Evolutionary conservation across 306 rosid genomes (phyloP).

Genomic region (Vigna radiata): DNA sequence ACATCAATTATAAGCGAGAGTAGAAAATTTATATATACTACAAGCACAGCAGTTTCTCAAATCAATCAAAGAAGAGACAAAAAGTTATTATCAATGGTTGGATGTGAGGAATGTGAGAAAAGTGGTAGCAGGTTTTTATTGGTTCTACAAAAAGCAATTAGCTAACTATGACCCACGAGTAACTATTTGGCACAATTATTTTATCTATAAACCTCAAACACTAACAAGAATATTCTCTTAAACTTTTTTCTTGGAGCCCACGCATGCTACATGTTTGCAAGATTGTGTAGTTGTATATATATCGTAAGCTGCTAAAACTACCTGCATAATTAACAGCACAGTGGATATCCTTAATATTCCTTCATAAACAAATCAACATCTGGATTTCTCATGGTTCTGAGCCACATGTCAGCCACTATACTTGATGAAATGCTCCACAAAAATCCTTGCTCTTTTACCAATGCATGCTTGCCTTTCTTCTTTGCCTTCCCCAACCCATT

Average conservation of each 20-base stretch:
- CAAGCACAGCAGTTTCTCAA: background rate
- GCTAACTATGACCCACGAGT: background rate
- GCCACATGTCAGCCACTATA: conserved; percentile 91
- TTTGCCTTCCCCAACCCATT: conserved; percentile 73
- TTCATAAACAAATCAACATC: conserved; percentile 60
- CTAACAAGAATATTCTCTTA: background rate
- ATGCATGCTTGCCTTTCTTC: conserved; percentile 65
- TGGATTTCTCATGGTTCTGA: conserved; percentile 79
- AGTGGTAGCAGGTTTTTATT: background rate
- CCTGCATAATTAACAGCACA: background rate
- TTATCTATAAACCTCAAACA: conserved; percentile 12
- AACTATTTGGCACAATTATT: background rate
- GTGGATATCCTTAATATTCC: conserved; percentile 17
- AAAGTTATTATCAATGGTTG: background rate
- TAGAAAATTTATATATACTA: too few relatives aligned
- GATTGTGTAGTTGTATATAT: background rate
- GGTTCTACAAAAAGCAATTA: conserved; percentile 16
- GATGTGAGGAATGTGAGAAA: background rate
- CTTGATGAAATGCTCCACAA: conserved; percentile 92
- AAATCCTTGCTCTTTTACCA: conserved; percentile 60
- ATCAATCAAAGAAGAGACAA: background rate
- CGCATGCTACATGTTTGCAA: conserved; percentile 16
- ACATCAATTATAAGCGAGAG: too few relatives aligned
- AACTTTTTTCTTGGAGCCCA: background rate
- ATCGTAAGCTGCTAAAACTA: background rate